Base-by-base conservation (phyloP, 1,284 basidiomycete species). In the Apiotrichum gracile region DNA sequence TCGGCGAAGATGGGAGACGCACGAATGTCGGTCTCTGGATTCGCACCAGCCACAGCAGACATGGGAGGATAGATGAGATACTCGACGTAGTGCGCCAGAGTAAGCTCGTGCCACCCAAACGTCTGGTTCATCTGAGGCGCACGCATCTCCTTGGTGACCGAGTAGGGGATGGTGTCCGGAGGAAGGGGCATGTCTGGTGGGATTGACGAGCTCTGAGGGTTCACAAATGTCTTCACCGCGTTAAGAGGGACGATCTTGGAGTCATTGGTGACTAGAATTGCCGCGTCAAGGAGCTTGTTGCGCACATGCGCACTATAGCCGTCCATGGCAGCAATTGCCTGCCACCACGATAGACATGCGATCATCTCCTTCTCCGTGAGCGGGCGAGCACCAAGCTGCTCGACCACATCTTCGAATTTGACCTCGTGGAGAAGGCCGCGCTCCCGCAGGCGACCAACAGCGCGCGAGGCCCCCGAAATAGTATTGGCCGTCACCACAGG, bases 271-370 rank as follows among this genome's bases (percentile, higher is more conserved):
- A 80, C 74, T 16, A 91, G 68, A 13, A 93, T 78, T 0, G 85
- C 83, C 5, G 85, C 85, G 52, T 85, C 80, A 9, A 93, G 72
- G 7, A 93, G 78, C 57, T 87, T 79, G 3, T 76, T 70, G 24
- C 85, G 81, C 16, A 69, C 69, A 24, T 74, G 72, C 1, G 52
- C 9, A 14, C 54, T 65, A 26, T 80, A 78, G 12, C 81, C 78
- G 44, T 81, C 69, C 47, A 62, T 38, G 2, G 63, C 79, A 38
- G 83, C 82, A 16, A 90, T 73, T 24, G 75, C 73, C 49, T 86
- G 82, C 88, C 92, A 96, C 94, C 94, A 99, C 54, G 83, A 82
- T 60, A 97, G 78, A 70, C 89, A 93, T 5, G 84, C 84, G 21
- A 85, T 72, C 77, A 89, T 86, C 72, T 97, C 91, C 14, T 78